phyloP scores from a whole-genome alignment of 2,329 filamentous ascomycete genomes.

The Waltergamsia citrina region DNA sequence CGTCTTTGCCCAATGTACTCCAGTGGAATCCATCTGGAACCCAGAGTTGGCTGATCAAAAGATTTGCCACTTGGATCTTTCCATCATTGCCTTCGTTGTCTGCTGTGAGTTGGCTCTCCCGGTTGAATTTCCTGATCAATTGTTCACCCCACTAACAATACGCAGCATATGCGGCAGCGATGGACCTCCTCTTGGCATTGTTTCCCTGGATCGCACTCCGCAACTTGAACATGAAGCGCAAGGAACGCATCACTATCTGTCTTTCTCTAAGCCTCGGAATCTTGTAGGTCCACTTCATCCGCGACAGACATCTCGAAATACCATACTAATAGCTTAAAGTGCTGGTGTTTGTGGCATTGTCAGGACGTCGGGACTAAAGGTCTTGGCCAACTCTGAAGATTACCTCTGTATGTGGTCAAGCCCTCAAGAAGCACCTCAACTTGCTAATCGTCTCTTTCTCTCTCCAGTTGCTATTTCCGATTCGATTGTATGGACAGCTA shows the following conservation, averaged over 20 bases:
- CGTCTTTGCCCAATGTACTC: constrained; percentile 2
- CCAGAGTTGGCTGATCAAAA: constrained; percentile 1
- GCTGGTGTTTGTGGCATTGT: constrained; percentile 2
- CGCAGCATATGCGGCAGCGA: constrained; percentile 1
- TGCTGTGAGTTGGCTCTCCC: neutral
- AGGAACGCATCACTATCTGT: constrained; percentile 2
- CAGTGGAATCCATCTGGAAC: constrained; percentile 2
- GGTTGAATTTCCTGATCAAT: neutral
- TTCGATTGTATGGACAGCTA: constrained; percentile 1
- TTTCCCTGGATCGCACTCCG: constrained; percentile 2
- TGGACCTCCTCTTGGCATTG: constrained; percentile 1
- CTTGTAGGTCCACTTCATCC: neutral
- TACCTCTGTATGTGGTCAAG: constrained; percentile 1
- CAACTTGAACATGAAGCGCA: constrained; percentile 1
- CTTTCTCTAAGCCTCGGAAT: constrained; percentile 2
- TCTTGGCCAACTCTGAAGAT: neutral
- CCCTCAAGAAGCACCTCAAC: no score
- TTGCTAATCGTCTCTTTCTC: neutral
- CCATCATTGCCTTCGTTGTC: constrained; percentile 1
- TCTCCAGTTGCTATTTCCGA: neutral
- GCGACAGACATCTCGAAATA: no score
- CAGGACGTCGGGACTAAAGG: constrained; percentile 1
- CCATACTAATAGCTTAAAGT: neutral
- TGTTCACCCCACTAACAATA: neutral
- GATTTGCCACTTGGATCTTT: neutral